A percentile compares a stretch with the other conserved stretches of the same genome.
Conservation (phyloP, 129 eudicot genomes). For the Arctium lappa region DNA sequence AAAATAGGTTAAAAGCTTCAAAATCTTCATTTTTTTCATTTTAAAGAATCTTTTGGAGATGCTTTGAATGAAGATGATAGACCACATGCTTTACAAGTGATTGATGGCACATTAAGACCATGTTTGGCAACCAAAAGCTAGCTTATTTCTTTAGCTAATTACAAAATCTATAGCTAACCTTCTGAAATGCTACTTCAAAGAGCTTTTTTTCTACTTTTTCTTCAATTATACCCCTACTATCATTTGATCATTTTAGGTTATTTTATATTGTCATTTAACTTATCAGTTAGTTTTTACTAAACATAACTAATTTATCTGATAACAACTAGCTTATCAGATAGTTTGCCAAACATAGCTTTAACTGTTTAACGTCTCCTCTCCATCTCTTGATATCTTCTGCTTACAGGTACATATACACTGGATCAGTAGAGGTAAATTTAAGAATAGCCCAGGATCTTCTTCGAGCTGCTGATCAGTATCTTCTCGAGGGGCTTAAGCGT, state of each 20-base stretch:
- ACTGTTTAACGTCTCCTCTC: background rate
- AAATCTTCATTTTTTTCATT: background rate
- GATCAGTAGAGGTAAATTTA: conserved; percentile 66
- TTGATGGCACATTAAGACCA: background rate
- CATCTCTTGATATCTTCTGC: background rate
- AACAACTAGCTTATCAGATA: background rate
- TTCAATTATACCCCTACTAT: background rate
- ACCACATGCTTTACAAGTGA: background rate
- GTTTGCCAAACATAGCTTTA: background rate
- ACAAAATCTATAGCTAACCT: background rate
- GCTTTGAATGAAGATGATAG: background rate
- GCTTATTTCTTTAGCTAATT: background rate
- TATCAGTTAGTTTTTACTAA: background rate
- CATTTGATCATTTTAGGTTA: background rate
- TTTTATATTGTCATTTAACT: background rate
- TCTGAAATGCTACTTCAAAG: background rate
- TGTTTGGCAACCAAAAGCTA: background rate
- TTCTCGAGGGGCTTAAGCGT: conserved; percentile 78
- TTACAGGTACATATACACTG: conserved; percentile 82
- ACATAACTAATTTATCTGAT: background rate
- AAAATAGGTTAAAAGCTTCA: background rate
- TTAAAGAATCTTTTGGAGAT: background rate
- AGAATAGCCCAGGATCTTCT: conserved; percentile 80
- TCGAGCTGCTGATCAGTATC: conserved; percentile 84
- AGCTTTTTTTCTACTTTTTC: background rate